These are phyloP conservation scores for Talaromyces sp. DNA, from an alignment of 2,329 filamentous ascomycete genomes.

Conservation along the genomic window DNA sequence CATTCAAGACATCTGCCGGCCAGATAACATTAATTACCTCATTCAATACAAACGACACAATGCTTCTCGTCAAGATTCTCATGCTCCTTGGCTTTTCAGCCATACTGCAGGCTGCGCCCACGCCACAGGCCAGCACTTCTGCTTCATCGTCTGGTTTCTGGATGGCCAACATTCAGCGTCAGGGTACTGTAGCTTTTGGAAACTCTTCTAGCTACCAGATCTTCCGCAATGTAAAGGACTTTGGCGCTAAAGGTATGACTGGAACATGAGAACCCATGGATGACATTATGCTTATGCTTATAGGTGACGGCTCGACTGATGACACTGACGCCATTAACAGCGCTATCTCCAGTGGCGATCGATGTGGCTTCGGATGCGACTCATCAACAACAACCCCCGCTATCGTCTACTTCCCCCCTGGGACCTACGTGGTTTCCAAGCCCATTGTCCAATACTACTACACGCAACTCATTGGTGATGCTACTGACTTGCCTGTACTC, in stretches of 20 bases:
- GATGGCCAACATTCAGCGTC: slow-evolving; percentile 66
- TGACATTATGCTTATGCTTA: slow-evolving; percentile 27
- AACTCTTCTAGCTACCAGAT: slow-evolving; percentile 59
- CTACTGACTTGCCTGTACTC: slow-evolving; percentile 66
- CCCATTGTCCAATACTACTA: slow-evolving; percentile 88
- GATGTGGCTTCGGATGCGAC: slow-evolving; percentile 78
- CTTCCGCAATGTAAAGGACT: slow-evolving; percentile 74
- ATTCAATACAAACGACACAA: neutral
- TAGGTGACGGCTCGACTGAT: slow-evolving; percentile 66
- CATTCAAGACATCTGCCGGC: slow-evolving; percentile 11
- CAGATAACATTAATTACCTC: slow-evolving; percentile 10
- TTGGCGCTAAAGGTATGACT: slow-evolving; percentile 65
- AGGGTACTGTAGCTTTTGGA: slow-evolving; percentile 66
- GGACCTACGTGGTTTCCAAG: slow-evolving; percentile 76
- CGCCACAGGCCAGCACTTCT: slow-evolving; percentile 21
- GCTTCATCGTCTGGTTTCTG: slow-evolving; percentile 58
- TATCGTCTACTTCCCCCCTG: slow-evolving; percentile 85
- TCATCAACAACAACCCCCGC: slow-evolving; percentile 80
- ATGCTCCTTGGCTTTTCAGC: slow-evolving; percentile 31
- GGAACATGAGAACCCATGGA: neutral
- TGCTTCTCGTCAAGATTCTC: slow-evolving; percentile 27
- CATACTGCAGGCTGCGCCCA: slow-evolving; percentile 32
- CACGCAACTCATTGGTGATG: slow-evolving; percentile 87
- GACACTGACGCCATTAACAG: slow-evolving; percentile 86
- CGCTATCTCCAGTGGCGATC: slow-evolving; percentile 71